A percentile compares a stretch with the other conserved stretches of the same genome.
These are phyloP conservation scores for Fusarium phyllophilum DNA, from an alignment of 2,329 filamentous ascomycete genomes.

Conservation along the genomic window DNA sequence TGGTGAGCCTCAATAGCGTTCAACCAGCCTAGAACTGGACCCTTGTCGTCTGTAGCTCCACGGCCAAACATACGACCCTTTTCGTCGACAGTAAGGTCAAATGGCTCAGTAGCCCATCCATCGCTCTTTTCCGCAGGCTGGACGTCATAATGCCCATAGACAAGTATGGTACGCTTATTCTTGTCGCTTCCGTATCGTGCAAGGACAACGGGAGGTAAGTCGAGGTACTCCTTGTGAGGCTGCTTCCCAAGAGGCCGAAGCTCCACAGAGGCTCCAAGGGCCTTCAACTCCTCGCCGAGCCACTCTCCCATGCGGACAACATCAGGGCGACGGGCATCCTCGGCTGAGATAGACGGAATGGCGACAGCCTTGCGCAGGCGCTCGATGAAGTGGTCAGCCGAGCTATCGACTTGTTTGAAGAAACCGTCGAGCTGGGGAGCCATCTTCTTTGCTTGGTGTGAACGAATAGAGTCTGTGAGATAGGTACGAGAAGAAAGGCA, in stretches of 20 bases:
- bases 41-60: slow-evolving; percentile 97
- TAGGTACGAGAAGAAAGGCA: slow-evolving; percentile 53
- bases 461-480: slow-evolving; percentile 62
- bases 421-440: slow-evolving; percentile 89
- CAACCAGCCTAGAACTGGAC: slow-evolving; percentile 94
- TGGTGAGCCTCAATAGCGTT: slow-evolving; percentile 98
- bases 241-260: slow-evolving; percentile 90
- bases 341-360: slow-evolving; percentile 94
- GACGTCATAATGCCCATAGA: slow-evolving; percentile 99
- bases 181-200: slow-evolving; percentile 92
- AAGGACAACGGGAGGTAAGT: slow-evolving; percentile 91
- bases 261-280: slow-evolving; percentile 87
- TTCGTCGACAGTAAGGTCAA: slow-evolving; percentile 85
- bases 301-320: slow-evolving; percentile 97
- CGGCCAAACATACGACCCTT: slow-evolving; percentile 97
- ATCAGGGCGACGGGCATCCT: slow-evolving; percentile 87
- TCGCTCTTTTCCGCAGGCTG: slow-evolving; percentile 94
- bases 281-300: slow-evolving; percentile 83
- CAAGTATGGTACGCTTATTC: slow-evolving; percentile 92
- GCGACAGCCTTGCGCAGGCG: slow-evolving; percentile 91
- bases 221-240: slow-evolving; percentile 87
- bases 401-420: slow-evolving; percentile 89
- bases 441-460: slow-evolving; percentile 78
- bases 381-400: slow-evolving; percentile 86
- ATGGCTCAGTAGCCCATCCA: slow-evolving; percentile 96